Percentiles rank a stretch among this genome's conserved stretches.
phyloP scores from a whole-genome alignment of 176 grass and related monocot genomes.

The Pontederia paniculata region DNA sequence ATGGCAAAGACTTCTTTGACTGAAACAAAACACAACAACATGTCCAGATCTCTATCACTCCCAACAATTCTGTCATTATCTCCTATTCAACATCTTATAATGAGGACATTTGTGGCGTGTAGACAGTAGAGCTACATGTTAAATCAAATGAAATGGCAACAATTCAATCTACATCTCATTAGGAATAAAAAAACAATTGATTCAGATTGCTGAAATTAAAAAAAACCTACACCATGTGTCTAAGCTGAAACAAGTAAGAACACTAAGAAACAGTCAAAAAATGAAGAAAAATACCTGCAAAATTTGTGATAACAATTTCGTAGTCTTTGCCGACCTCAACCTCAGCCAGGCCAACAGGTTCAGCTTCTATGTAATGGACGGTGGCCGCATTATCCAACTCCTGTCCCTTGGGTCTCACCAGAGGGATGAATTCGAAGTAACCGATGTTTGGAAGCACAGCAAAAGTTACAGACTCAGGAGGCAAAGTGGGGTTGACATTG shows the following conservation, averaged over 20 bases:
- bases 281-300: conserved; percentile 49
- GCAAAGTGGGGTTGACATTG: conserved; percentile 53
- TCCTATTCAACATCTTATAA: too few species aligned
- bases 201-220: not conserved
- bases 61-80: too few species aligned
- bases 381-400: conserved; percentile 34
- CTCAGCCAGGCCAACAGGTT: conserved; percentile 70
- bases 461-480: conserved; percentile 70
- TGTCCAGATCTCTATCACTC: too few species aligned
- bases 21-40: too few species aligned
- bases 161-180: too few species aligned
- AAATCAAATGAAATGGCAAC: too few species aligned
- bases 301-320: conserved; percentile 72
- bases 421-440: conserved; percentile 95
- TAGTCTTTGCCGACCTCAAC: conserved; percentile 78
- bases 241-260: not conserved
- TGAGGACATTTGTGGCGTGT: too few species aligned
- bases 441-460: conserved; percentile 64
- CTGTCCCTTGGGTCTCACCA: conserved; percentile 56
- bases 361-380: conserved; percentile 74
- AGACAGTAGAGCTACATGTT: too few species aligned
- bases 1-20: too few species aligned
- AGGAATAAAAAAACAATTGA: too few species aligned
- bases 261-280: conserved; percentile 1
- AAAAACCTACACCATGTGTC: too few species aligned